Percentiles rank a stretch among this genome's conserved stretches.
Conservation (phyloP, 768 basidiomycete species). For the Suillus spraguei region DNA sequence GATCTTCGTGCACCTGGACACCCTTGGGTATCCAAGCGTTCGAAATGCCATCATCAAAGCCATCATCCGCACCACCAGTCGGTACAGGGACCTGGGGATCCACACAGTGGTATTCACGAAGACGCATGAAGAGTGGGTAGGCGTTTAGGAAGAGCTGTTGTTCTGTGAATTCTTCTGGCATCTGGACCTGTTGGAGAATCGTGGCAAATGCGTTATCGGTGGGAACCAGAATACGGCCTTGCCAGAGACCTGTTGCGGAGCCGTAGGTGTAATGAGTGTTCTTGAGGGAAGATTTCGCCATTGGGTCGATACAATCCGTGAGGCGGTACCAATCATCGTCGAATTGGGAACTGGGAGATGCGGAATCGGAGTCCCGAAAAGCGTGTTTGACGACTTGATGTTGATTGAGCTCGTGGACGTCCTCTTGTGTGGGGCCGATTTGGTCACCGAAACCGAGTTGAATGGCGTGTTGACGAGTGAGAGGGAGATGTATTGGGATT, state of each 20-base stretch:
- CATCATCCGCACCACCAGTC: slow-evolving; percentile 22
- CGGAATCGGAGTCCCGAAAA: slow-evolving; percentile 24
- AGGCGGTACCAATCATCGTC: slow-evolving; percentile 63
- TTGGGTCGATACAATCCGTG: slow-evolving; percentile 46
- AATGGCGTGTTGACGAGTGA: slow-evolving; percentile 33
- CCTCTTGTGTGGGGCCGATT: slow-evolving; percentile 53
- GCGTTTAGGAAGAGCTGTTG: slow-evolving; percentile 38
- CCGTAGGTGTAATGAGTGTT: slow-evolving; percentile 51
- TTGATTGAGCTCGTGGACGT: slow-evolving; percentile 60
- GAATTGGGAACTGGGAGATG: slow-evolving; percentile 44
- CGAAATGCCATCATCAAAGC: slow-evolving; percentile 39
- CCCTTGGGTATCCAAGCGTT: slow-evolving; percentile 43
- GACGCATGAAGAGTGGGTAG: slow-evolving; percentile 58
- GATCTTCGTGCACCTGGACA: slow-evolving; percentile 17
- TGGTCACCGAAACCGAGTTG: slow-evolving; percentile 27
- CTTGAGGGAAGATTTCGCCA: slow-evolving; percentile 28
- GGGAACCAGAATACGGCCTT: slow-evolving; percentile 61
- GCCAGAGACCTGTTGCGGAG: slow-evolving; percentile 57
- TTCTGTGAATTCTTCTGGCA: slow-evolving; percentile 38
- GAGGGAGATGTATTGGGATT: slow-evolving; percentile 40
- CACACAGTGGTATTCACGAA: slow-evolving; percentile 56
- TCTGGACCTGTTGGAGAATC: slow-evolving; percentile 24
- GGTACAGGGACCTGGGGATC: slow-evolving; percentile 39
- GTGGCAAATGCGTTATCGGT: slow-evolving; percentile 20
- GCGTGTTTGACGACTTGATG: slow-evolving; percentile 38